A percentile compares a stretch with the other conserved stretches of the same genome.
Evolutionary conservation across 495 filamentous ascomycete genomes (phyloP).

Genomic region (Xylaria cubensis): DNA sequence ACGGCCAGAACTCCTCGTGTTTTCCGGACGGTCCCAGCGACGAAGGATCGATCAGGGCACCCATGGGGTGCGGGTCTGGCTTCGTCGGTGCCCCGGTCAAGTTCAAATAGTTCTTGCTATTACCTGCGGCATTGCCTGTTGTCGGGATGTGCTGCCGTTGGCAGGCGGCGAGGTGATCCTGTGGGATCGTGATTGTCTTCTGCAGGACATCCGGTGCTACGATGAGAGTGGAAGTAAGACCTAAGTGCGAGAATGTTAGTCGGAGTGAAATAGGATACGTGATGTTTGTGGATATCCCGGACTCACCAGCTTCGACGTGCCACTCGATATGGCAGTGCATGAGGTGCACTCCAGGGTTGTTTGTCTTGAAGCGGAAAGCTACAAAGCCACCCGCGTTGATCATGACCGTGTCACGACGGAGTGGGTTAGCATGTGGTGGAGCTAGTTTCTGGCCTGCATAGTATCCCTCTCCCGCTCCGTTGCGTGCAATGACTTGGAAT

Average conservation of each 20-base stretch:
- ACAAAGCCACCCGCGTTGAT: conserved; percentile 61
- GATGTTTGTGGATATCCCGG: conserved; percentile 32
- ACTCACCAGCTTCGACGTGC: conserved; percentile 69
- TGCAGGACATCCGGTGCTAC: conserved; percentile 71
- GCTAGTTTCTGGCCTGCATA: conserved; percentile 43
- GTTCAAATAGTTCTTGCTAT: conserved; percentile 65
- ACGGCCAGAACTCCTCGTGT: conserved; percentile 17
- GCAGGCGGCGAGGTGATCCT: conserved; percentile 66
- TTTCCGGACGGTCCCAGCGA: neutral
- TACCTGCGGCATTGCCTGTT: conserved; percentile 78
- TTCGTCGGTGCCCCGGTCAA: conserved; percentile 47
- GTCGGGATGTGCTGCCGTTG: conserved; percentile 54
- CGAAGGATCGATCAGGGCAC: neutral
- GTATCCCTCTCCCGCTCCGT: conserved; percentile 43
- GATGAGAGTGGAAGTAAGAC: conserved; percentile 73
- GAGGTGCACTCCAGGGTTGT: conserved; percentile 82
- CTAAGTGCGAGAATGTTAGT: conserved; percentile 46
- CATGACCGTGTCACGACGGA: conserved; percentile 62
- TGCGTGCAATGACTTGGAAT: conserved; percentile 73
- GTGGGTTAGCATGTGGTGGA: conserved; percentile 52
- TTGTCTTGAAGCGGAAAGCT: conserved; percentile 63
- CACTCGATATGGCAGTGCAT: conserved; percentile 87
- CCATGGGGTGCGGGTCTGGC: conserved; percentile 1
- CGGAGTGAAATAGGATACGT: neutral
- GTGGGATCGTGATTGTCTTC: conserved; percentile 66